These are phyloP conservation scores for Pseudogymnoascus verrucosus DNA, from an alignment of 2,329 filamentous ascomycete genomes.

Conservation along the genomic window DNA sequence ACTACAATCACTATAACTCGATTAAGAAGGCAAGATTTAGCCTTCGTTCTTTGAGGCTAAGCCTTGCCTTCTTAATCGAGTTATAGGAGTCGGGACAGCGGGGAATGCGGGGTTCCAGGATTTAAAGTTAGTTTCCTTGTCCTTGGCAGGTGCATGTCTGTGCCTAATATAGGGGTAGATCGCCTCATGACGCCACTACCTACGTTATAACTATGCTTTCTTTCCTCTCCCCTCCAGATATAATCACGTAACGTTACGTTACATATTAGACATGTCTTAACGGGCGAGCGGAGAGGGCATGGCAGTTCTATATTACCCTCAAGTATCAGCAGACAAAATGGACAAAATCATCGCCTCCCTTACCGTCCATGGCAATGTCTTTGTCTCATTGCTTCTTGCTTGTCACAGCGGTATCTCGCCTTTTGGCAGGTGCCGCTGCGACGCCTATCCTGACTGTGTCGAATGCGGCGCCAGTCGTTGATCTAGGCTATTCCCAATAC, in stretches of 20 bases:
- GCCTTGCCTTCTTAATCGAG: neutral
- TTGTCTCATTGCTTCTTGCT: neutral
- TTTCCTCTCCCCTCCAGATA: neutral
- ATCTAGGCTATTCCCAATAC: conserved; percentile 62
- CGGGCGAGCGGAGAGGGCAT: neutral
- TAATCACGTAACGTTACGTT: neutral
- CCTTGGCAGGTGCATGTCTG: no score
- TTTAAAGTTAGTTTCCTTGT: no score
- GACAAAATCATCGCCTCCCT: neutral
- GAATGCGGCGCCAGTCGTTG: conserved; percentile 33
- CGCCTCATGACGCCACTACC: no score
- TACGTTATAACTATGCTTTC: neutral
- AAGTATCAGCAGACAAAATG: neutral
- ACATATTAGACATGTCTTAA: neutral
- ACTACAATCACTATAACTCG: no score
- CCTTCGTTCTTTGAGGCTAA: neutral
- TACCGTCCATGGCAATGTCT: neutral
- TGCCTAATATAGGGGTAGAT: no score
- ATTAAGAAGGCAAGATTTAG: no score
- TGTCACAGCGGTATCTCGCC: neutral
- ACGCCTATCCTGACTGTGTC: conserved; percentile 21
- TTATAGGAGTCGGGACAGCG: neutral
- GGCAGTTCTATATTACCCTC: neutral
- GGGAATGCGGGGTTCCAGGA: no score
- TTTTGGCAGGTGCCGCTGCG: conserved; percentile 21